Conservation (phyloP, 2,329 filamentous ascomycete species). For the Mollisia scopiformis region DNA sequence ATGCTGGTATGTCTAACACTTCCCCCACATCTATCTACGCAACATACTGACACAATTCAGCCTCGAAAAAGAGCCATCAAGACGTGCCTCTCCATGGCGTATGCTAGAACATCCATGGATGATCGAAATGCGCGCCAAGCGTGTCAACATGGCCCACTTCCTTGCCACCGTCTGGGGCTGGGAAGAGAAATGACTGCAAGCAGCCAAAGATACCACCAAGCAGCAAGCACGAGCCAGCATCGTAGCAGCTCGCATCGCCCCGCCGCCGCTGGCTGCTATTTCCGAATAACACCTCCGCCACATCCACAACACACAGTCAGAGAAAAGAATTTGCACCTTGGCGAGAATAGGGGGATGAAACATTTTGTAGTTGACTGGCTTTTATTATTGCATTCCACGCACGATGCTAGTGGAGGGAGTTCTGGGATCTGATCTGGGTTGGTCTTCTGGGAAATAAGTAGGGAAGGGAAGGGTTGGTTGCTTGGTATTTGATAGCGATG, state of each 20-base stretch:
- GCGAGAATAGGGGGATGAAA: neutral
- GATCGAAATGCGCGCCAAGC: conserved; percentile 92
- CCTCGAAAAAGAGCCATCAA: conserved; percentile 87
- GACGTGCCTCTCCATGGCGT: conserved; percentile 92
- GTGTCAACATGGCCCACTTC: conserved; percentile 97
- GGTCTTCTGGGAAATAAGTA: neutral
- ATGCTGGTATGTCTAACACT: conserved; percentile 85
- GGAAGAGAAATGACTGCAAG: conserved; percentile 50
- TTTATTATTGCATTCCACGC: neutral
- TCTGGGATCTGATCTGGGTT: neutral
- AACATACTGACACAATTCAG: conserved; percentile 48
- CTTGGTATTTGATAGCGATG: neutral
- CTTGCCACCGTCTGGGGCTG: conserved; percentile 96
- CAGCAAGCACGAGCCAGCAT: neutral
- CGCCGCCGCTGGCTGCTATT: conserved; percentile 1
- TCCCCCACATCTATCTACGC: conserved; percentile 11
- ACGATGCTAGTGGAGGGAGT: conserved; percentile 1
- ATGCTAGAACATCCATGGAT: conserved; percentile 99
- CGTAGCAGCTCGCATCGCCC: neutral
- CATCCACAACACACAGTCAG: neutral
- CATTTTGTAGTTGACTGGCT: neutral
- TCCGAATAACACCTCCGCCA: neutral
- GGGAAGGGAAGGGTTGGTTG: neutral
- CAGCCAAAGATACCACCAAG: neutral
- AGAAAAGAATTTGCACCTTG: neutral